Evolutionary conservation across 495 filamentous ascomycete species (phyloP), one percentile per base, ranked within the genome.

Genomic region (Xylaria grammica): DNA sequence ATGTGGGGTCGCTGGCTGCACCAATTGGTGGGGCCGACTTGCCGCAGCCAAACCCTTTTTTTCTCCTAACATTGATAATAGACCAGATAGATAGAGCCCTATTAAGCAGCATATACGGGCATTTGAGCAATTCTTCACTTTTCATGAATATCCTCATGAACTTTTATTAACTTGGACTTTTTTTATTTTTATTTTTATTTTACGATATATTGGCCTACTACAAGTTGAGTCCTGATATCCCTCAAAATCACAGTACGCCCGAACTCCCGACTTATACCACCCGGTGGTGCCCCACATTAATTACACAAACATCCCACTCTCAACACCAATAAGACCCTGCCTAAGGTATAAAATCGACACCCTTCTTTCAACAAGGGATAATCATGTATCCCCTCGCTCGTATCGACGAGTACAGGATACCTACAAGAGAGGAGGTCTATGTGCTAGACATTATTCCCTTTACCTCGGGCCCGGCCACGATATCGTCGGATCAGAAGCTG

Each of bases 401-500:
- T 46, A 59, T 76, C 50, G 77, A 79, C 61, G 73, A 74, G 62
- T 80, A 78, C 67, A 74, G 74, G 17, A 78, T 85, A 69, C 75
- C 80, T 13, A 62, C 70, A 1, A 71, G 74, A 2, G 69, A 77
- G 24, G 72, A 74, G 4, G 77, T 80, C 20, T 88, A 86, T 65
- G 79, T 87, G 17, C 77, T 84, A 44, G 78, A 82, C 46, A 77
- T 87, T 50, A 66, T 84, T 6, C 79, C 82, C 5, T 63, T 81
- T 5, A 66, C 73, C 4, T 60, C 69, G 1, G 82, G 82, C 2
- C 72, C 85, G 19, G 82, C 78, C 24, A 74, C 77, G 29, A 84
- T 82, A 13, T 77, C 80, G 1, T 85, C 83, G 8, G 81, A 84
- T 70, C 83, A 90, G 68, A 80, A 80, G 38, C 74, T 89, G 10